Evolutionary conservation across 2,329 filamentous ascomycete species (phyloP).

Genomic region (Phoma sp.): DNA sequence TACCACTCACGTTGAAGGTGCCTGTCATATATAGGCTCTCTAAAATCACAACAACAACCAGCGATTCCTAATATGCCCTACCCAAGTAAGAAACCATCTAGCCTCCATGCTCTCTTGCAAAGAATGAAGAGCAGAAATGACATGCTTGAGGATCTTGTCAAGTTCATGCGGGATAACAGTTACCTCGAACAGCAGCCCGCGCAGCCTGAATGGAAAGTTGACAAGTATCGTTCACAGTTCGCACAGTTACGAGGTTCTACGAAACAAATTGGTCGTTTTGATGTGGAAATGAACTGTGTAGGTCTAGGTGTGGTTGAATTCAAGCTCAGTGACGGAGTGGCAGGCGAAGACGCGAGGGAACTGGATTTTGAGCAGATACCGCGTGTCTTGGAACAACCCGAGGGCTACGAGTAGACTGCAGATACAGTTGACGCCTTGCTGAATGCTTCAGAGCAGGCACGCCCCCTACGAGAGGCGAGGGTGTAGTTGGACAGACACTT

Average conservation of each 20-base stretch:
- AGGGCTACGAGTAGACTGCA: too few relatives aligned
- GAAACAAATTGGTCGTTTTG: neutral
- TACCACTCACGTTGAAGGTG: too few relatives aligned
- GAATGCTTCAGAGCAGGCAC: too few relatives aligned
- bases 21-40: too few relatives aligned
- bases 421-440: too few relatives aligned
- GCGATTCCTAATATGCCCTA: too few relatives aligned
- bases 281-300: too few relatives aligned
- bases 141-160: neutral
- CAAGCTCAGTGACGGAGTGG: neutral
- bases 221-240: neutral
- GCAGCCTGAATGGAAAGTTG: neutral
- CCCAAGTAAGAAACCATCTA: too few relatives aligned
- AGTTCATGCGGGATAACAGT: neutral
- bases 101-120: neutral
- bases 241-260: neutral
- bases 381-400: neutral
- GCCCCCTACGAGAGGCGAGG: too few relatives aligned
- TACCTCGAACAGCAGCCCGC: neutral
- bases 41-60: too few relatives aligned
- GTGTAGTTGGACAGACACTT: too few relatives aligned
- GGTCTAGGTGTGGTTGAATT: neutral
- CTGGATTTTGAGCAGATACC: neutral
- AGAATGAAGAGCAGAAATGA: neutral
- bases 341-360: neutral